Evolutionary conservation across 202 grass and related monocot species (phyloP).

Genomic region (Schoenoplectus triqueter): DNA sequence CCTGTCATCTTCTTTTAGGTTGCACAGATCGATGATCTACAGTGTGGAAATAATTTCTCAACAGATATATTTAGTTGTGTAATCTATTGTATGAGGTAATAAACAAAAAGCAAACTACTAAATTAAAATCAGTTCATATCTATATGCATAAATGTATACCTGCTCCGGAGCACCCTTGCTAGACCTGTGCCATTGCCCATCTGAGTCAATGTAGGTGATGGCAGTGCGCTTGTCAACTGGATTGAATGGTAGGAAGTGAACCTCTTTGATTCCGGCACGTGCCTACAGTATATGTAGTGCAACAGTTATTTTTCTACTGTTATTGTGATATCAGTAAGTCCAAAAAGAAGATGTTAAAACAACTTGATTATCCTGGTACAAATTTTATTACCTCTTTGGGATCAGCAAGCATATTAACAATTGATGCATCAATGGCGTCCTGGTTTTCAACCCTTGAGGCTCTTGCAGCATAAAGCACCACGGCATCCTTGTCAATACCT

Average conservation of each 20-base stretch:
- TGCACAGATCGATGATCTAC: conserved; percentile 83
- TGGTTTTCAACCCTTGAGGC: conserved; percentile 95
- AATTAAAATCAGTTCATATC: not conserved
- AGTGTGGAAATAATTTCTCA: conserved; percentile 9
- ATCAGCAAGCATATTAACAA: conserved; percentile 97
- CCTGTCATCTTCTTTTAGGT: conserved; percentile 75
- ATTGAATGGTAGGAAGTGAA: conserved; percentile 97
- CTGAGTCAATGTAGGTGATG: conserved; percentile 76
- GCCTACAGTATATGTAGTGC: conserved; percentile 48
- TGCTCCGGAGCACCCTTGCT: conserved; percentile 98
- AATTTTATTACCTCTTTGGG: conserved; percentile 74
- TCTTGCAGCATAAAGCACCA: conserved; percentile 97
- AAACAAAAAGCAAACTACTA: not conserved
- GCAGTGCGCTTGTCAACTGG: conserved; percentile 96
- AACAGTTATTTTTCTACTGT: conserved; percentile 12
- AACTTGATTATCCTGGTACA: not conserved
- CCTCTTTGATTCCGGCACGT: conserved; percentile 81
- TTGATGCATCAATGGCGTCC: conserved; percentile 94
- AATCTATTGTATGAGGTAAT: not conserved
- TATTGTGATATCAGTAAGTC: not conserved
- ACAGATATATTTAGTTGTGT: not conserved
- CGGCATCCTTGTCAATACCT: conserved; percentile 67
- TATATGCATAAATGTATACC: conserved; percentile 44
- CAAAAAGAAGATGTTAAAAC: conserved; percentile 14
- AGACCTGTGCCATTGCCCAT: conserved; percentile 86